Evolutionary conservation across 805 yeast species (phyloP).

Genomic region (Myxozyma neglecta): DNA sequence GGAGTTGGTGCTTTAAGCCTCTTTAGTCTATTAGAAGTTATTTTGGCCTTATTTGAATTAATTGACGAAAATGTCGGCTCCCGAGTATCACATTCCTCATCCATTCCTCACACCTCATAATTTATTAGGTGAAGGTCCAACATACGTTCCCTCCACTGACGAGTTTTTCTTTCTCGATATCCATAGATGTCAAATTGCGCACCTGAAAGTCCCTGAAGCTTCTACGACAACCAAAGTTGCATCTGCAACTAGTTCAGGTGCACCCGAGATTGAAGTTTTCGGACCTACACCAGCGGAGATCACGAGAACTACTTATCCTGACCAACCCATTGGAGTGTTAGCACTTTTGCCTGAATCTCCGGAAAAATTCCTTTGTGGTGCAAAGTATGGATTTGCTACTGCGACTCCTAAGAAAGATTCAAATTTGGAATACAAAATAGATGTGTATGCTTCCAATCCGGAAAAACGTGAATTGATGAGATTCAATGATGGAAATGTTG

Average conservation of each 20-base stretch:
- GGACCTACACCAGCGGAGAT: conserved; percentile 31
- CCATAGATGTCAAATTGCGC: conserved; percentile 18
- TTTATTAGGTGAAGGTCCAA: conserved; percentile 40
- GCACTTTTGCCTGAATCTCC: conserved; percentile 56
- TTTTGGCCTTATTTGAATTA: background rate
- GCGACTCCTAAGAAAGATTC: conserved; percentile 4
- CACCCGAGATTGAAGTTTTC: conserved; percentile 32
- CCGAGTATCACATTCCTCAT: conserved; percentile 23
- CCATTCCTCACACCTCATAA: conserved; percentile 32
- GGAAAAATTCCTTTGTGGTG: conserved; percentile 59
- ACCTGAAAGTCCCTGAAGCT: conserved; percentile 2
- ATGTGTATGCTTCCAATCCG: conserved; percentile 34
- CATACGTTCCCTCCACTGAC: conserved; percentile 37
- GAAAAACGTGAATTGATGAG: conserved; percentile 45
- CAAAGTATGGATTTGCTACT: conserved; percentile 62
- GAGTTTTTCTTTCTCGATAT: conserved; percentile 41
- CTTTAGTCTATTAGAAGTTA: background rate
- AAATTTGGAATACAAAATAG: conserved; percentile 10
- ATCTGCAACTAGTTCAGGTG: conserved; percentile 12
- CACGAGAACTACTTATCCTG: conserved; percentile 36
- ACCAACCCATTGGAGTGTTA: conserved; percentile 62
- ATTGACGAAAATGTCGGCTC: conserved; percentile 2
- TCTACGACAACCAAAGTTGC: background rate
- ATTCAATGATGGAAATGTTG: conserved; percentile 82
- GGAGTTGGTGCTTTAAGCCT: background rate